A percentile compares a stretch with the other conserved stretches of the same genome.
Evolutionary conservation across 2,329 filamentous ascomycete genomes (phyloP).

Genomic region (Teratosphaeria epicoccoides): DNA sequence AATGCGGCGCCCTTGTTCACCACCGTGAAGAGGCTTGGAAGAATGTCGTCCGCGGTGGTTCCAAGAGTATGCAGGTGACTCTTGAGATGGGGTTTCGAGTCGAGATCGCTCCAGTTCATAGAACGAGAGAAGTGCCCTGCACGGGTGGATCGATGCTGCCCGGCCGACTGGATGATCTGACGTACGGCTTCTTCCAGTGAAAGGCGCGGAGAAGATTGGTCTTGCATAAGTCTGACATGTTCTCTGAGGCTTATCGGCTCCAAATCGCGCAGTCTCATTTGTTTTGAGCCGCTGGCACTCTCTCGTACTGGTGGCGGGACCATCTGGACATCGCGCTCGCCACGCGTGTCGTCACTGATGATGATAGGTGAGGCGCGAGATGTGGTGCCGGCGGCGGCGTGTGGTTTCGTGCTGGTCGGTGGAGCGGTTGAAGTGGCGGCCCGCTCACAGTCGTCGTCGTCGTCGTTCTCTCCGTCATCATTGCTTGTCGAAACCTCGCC

Average conservation of each 20-base stretch:
- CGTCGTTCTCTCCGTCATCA: not conserved
- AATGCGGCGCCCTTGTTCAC: not conserved
- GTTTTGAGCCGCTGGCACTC: not conserved
- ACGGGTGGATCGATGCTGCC: too few species aligned
- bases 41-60: not conserved
- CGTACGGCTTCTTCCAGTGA: too few species aligned
- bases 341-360: not conserved
- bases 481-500: slow-evolving; percentile 1
- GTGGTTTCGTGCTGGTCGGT: not conserved
- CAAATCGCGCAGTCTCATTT: not conserved
- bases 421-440: not conserved
- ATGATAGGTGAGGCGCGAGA: not conserved
- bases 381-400: not conserved
- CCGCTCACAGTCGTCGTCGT: not conserved
- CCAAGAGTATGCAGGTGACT: not conserved
- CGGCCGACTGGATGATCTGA: too few species aligned
- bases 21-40: not conserved
- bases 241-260: too few species aligned
- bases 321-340: not conserved
- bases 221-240: too few species aligned
- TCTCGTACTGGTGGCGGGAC: not conserved
- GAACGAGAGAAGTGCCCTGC: not conserved
- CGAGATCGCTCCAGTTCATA: not conserved
- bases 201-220: too few species aligned
- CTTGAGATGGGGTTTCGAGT: not conserved